Evolutionary conservation across 1,284 basidiomycete species (phyloP), one percentile per base, ranked within the genome.

Genomic region (Volvariella volvacea): DNA sequence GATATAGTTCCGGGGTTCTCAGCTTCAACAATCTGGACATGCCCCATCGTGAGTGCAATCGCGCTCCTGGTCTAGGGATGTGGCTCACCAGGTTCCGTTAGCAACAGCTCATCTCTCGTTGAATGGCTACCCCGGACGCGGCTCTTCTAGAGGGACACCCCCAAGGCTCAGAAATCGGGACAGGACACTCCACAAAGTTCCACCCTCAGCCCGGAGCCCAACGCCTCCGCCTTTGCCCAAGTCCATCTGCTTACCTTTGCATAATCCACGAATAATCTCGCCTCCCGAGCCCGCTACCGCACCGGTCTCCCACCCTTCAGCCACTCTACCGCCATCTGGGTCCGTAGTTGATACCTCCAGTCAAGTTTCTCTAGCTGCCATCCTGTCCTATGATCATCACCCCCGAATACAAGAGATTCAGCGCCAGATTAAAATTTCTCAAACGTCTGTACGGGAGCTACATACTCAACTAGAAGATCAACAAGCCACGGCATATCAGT

Each of bases 151-250:
- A 51, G 71, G 71, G 39, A 67, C 71, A 9, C 70, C 76, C 19
- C 73, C 75, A 20, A 75, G 66, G 50, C 58, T 79, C 33, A 66
- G 80, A 53, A 80, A 78, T 56, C 72, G 78, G 19, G 81, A 83
- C 52, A 72, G 73, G 48, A 67, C 75, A 1, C 57, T 67, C 21
- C 71, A 74, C 25, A 51, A 51, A 25, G 46, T 52, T 20, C 44
- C 55, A 28, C 57, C 72, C 14, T 28, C 25, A 28, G 61, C 67
- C 20, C 76, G 83, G 41, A 83, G 76, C 55, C 75, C 73, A 14
- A 81, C 83, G 0, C 88, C 88, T 2, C 88, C 88, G 2, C 88
- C 87, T 36, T 68, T 90, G 17, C 86, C 88, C n/a, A 85, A 88
- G 61, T 84, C 86, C 6, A 86, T 74, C 8, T 83, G 83, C 16